Percentiles rank a stretch among this genome's conserved stretches.
phyloP scores from a whole-genome alignment of 805 yeast species.

The Lachancea quebecensis region DNA sequence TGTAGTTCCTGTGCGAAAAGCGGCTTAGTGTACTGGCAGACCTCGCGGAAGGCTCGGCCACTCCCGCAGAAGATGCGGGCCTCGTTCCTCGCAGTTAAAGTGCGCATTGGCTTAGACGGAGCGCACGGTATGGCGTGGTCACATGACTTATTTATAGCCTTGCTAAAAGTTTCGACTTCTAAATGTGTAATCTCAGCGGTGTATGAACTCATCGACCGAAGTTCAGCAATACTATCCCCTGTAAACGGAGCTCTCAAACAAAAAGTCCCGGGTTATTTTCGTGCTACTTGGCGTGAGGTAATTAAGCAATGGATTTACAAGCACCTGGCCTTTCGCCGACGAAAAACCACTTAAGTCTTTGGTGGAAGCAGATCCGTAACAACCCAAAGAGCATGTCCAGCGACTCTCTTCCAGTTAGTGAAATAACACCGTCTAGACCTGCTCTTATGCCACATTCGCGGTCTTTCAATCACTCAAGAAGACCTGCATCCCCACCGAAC shows the following conservation, averaged over 20 bases:
- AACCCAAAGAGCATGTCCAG: constrained; percentile 31
- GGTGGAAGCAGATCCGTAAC: constrained; percentile 29
- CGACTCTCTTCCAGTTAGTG: constrained; percentile 17
- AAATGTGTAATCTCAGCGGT: background rate
- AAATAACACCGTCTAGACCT: background rate
- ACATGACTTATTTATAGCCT: background rate
- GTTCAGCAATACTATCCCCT: background rate
- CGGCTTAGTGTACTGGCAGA: too few relatives aligned
- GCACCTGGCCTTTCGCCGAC: constrained; percentile 13
- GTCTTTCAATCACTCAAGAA: constrained; percentile 3
- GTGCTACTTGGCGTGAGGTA: background rate
- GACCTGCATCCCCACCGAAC: constrained; percentile 1
- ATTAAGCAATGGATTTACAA: constrained; percentile 4
- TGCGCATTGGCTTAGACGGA: background rate
- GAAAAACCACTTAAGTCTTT: constrained; percentile 18
- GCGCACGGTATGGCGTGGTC: background rate
- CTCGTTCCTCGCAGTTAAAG: background rate
- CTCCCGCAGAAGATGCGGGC: too few relatives aligned
- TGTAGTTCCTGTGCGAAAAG: background rate
- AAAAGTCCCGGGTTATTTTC: background rate
- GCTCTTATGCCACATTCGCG: constrained; percentile 5
- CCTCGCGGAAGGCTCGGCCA: too few relatives aligned
- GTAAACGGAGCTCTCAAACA: background rate
- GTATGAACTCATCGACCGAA: background rate
- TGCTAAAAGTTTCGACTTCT: background rate